Evolutionary conservation across 768 basidiomycete species (phyloP).

Genomic region (Austroboletus festivus): DNA sequence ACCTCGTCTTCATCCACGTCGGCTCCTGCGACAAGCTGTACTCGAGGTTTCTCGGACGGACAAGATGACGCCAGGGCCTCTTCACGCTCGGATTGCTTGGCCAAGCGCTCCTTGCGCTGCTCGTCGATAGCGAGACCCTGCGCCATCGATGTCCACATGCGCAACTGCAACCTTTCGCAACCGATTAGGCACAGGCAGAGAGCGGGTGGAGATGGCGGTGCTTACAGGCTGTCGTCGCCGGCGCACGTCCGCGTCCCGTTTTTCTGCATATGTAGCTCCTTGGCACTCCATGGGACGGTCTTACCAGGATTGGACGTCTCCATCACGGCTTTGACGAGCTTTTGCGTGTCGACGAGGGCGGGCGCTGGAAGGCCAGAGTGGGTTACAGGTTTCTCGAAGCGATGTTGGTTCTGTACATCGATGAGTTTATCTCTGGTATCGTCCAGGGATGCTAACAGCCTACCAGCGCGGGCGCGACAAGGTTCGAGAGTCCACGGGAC

Average conservation of each 20-base stretch:
- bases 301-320: slow-evolving; percentile 21
- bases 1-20: slow-evolving; percentile 11
- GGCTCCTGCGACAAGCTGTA: too few species aligned
- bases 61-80: slow-evolving; percentile 11
- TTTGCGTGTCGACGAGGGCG: slow-evolving; percentile 41
- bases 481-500: slow-evolving; percentile 35
- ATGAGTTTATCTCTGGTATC: neutral
- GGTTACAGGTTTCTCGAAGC: neutral
- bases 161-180: slow-evolving; percentile 35
- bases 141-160: slow-evolving; percentile 47
- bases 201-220: neutral
- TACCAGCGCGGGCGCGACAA: slow-evolving; percentile 16
- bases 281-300: slow-evolving; percentile 32
- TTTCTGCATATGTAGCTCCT: slow-evolving; percentile 30
- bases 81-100: slow-evolving; percentile 10
- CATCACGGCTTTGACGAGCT: slow-evolving; percentile 41
- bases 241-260: slow-evolving; percentile 44
- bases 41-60: too few species aligned
- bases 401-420: slow-evolving; percentile 8
- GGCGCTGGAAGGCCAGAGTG: slow-evolving; percentile 20
- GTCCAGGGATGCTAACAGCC: too few species aligned
- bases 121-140: slow-evolving; percentile 46
- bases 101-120: slow-evolving; percentile 29
- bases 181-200: neutral
- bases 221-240: slow-evolving; percentile 52